Evolutionary conservation across 352 stramenopile species (phyloP).

Genomic region (Phytophthora podocarpi): DNA sequence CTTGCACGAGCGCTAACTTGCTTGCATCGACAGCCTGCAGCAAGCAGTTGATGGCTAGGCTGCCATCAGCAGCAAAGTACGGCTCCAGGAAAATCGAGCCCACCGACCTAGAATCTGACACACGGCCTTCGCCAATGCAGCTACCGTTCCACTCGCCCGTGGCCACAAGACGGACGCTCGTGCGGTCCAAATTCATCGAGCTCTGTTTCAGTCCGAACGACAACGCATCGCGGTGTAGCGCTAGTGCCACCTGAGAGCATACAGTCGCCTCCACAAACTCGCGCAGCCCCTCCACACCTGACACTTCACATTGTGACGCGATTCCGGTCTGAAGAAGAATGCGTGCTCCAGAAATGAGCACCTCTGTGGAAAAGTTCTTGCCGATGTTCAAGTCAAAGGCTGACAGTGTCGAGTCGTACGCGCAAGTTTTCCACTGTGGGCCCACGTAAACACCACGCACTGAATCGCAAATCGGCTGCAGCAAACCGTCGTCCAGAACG

Average conservation of each 20-base stretch:
- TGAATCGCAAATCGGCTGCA: constrained; percentile 85
- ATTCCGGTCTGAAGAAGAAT: constrained; percentile 76
- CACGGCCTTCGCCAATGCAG: constrained; percentile 85
- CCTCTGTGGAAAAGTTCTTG: constrained; percentile 85
- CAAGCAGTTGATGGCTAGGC: constrained; percentile 73
- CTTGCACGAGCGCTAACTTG: constrained; percentile 41
- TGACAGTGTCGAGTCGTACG: constrained; percentile 75
- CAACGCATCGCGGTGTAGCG: constrained; percentile 68
- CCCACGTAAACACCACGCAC: constrained; percentile 79
- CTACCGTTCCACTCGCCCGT: constrained; percentile 83
- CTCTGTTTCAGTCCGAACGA: constrained; percentile 83
- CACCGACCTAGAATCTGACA: constrained; percentile 72
- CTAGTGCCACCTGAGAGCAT: constrained; percentile 73
- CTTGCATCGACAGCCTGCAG: constrained; percentile 66
- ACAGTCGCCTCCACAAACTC: constrained; percentile 79
- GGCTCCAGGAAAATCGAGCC: constrained; percentile 81
- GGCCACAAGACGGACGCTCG: constrained; percentile 75
- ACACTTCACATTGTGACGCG: constrained; percentile 63
- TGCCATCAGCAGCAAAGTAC: constrained; percentile 57
- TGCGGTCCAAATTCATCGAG: constrained; percentile 75
- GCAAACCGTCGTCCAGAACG: constrained; percentile 76
- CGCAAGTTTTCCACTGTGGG: constrained; percentile 82
- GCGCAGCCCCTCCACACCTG: constrained; percentile 56
- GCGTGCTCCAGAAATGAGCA: constrained; percentile 76
- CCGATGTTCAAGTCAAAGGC: constrained; percentile 84